Evolutionary conservation across 1,139 yeast species (phyloP), one percentile per base, ranked within the genome.

Genomic region (Taphrina deformans): DNA sequence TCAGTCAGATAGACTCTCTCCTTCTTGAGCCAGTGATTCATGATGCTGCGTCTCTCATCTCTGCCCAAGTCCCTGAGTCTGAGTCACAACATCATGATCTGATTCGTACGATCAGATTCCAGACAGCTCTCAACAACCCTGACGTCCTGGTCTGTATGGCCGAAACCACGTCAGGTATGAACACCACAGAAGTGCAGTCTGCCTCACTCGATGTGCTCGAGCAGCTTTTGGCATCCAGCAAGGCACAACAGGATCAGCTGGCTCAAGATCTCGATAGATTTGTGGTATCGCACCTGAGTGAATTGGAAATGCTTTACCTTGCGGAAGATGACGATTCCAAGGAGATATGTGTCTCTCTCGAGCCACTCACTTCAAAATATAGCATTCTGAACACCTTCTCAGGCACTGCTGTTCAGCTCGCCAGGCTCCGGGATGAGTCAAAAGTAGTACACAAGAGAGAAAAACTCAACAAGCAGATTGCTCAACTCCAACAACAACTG

Each of bases 131-230:
- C n/a, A n/a, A n/a, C n/a, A n/a, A n/a, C n/a, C n/a, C n/a, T n/a
- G n/a, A n/a, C n/a, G n/a, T n/a, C n/a, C n/a, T n/a, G n/a, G n/a
- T n/a, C n/a, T n/a, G n/a, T n/a, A n/a, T n/a, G n/a, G n/a, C n/a
- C n/a, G n/a, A n/a, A n/a, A 40, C 14, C 10, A 44, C n/a, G 9
- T n/a, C 48, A 7, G 27, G 48, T 23, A 12, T 44, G 12, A 23
- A 44, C 21, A 16, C n/a, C 7, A 1, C 48, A 18, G 27, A 21
- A 27, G 5, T 44, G 10, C 48, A 44, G 7, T 44, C 48, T n/a
- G 53, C 53, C 9, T 48, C 53, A 10, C 53, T 48, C n/a, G 53
- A 48, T 16, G 38, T 27, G 9, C 53, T 48, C 16, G 53, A 48
- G n/a, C 38, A 27, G 16, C 35, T 48, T n/a, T 18, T 48, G 23